These are phyloP conservation scores for Ascocoryne sarcoides DNA, from an alignment of 2,329 filamentous ascomycete genomes.

Conservation along the genomic window DNA sequence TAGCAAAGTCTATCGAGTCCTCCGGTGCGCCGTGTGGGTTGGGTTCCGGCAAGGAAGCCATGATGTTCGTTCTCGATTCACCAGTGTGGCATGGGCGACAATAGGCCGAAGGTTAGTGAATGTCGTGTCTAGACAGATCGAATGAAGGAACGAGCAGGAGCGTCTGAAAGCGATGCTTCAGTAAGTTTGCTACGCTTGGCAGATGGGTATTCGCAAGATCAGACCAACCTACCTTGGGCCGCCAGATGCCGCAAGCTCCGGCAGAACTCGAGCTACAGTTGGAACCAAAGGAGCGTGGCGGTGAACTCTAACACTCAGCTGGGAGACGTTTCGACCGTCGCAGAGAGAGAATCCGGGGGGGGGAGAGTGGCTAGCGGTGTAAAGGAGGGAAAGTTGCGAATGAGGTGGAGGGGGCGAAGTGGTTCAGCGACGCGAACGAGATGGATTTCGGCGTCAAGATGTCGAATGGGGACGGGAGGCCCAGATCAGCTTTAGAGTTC, in stretches of 20 bases:
- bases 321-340: too few species aligned
- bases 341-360: neutral
- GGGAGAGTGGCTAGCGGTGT: neutral
- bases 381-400: neutral
- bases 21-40: constrained; percentile 11
- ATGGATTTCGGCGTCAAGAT: neutral
- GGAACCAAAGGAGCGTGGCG: neutral
- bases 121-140: neutral
- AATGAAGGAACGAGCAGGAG: constrained; percentile 1
- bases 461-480: neutral
- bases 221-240: constrained; percentile 7
- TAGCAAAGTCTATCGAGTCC: constrained; percentile 20
- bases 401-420: neutral
- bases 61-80: constrained; percentile 4
- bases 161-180: constrained; percentile 5
- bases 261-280: neutral
- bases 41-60: constrained; percentile 17
- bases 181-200: constrained; percentile 9
- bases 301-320: neutral
- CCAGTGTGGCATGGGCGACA: constrained; percentile 7
- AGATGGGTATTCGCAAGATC: constrained; percentile 3
- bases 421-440: neutral
- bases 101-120: neutral
- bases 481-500: neutral
- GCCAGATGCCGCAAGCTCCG: constrained; percentile 13